phyloP scores from a whole-genome alignment of 371 early-diverging fungal genomes.

The Nematocida sp. region DNA sequence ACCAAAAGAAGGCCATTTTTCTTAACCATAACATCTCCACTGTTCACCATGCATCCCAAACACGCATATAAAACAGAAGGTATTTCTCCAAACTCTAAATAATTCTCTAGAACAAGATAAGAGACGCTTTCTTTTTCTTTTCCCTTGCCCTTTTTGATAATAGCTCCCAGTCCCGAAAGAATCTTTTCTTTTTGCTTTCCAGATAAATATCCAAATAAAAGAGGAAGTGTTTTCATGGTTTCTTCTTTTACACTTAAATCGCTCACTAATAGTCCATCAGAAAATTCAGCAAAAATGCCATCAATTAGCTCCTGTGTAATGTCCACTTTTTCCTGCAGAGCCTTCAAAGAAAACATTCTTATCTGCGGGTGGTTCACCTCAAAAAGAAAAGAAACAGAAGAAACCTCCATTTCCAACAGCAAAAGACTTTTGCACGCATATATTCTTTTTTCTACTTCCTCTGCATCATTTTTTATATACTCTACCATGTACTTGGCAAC shows the following conservation, averaged over 20 bases:
- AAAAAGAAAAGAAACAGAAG: slow-evolving; percentile 48
- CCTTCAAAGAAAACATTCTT: slow-evolving; percentile 38
- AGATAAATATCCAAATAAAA: not conserved
- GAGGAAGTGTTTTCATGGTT: slow-evolving; percentile 40
- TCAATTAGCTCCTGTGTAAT: slow-evolving; percentile 26
- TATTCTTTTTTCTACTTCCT: slow-evolving; percentile 39
- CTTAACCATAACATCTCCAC: slow-evolving; percentile 14
- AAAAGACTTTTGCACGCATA: slow-evolving; percentile 44
- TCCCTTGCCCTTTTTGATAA: slow-evolving; percentile 1
- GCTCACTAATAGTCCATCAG: slow-evolving; percentile 55
- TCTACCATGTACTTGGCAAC: slow-evolving; percentile 38
- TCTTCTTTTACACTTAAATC: slow-evolving; percentile 55
- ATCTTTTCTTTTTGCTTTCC: slow-evolving; percentile 6
- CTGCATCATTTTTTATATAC: slow-evolving; percentile 7
- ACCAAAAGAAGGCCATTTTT: slow-evolving; percentile 28
- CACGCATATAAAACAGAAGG: not conserved
- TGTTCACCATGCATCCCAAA: slow-evolving; percentile 49
- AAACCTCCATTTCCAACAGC: slow-evolving; percentile 31
- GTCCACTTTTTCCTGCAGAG: slow-evolving; percentile 37
- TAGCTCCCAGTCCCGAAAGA: not conserved
- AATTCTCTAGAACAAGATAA: not conserved
- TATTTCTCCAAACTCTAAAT: slow-evolving; percentile 3
- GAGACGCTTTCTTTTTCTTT: slow-evolving; percentile 1
- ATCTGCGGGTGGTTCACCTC: slow-evolving; percentile 51
- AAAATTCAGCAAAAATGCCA: slow-evolving; percentile 31